Conservation (phyloP, 805 yeast species). For the Monosporozyma solicola region DNA sequence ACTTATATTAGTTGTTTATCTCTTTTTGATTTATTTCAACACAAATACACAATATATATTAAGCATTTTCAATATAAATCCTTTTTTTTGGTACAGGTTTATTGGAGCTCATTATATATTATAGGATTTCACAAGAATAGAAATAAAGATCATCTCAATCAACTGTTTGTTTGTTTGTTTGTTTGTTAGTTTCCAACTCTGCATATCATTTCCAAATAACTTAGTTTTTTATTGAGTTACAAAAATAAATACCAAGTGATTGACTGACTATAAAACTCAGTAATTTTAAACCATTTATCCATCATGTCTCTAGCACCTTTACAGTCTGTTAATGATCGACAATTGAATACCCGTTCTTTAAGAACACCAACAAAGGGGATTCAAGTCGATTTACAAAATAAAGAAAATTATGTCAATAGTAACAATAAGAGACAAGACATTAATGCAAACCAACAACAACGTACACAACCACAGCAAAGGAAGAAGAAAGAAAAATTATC, state of each 20-base stretch:
- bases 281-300: not conserved
- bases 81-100: not conserved
- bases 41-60: not conserved
- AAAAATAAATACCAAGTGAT: not conserved
- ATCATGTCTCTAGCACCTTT: conserved; percentile 29
- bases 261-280: not conserved
- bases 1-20: not conserved
- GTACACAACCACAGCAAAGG: conserved; percentile 29
- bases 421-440: conserved; percentile 10
- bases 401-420: conserved; percentile 11
- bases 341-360: conserved; percentile 25
- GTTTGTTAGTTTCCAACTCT: not conserved
- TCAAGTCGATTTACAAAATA: conserved; percentile 5
- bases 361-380: conserved; percentile 25
- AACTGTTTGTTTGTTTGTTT: not conserved
- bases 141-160: not conserved
- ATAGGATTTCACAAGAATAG: not conserved
- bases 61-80: not conserved
- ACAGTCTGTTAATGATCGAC: conserved; percentile 29
- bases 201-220: not conserved
- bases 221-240: not conserved
- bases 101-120: not conserved
- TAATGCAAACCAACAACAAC: conserved; percentile 1
- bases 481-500: conserved; percentile 86
- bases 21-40: not conserved